phyloP scores from a whole-genome alignment of 345 rosid species.

The Bruguiera sexangula region DNA sequence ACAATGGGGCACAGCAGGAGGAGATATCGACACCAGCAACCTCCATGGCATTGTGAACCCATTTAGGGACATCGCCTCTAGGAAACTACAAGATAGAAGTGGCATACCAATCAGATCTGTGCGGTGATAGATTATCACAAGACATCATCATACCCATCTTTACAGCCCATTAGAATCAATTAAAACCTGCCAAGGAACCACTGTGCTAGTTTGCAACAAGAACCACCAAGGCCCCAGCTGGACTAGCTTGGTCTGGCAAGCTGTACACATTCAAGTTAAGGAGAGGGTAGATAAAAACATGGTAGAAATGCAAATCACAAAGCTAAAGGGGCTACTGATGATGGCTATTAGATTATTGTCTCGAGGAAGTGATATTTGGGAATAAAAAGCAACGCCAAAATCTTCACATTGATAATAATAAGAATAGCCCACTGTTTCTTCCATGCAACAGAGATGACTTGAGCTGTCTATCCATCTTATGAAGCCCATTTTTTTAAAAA shows the following conservation, averaged over 20 bases:
- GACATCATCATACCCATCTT: slow-evolving; percentile 1
- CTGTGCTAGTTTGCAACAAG: not conserved
- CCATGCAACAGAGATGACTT: not conserved
- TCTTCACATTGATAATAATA: no score
- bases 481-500: not conserved
- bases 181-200: not conserved
- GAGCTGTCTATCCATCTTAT: not conserved
- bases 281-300: not conserved
- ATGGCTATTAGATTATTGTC: not conserved
- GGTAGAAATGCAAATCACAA: no score
- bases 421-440: no score
- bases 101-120: slow-evolving; percentile 2
- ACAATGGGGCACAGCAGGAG: slow-evolving; percentile 42
- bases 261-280: not conserved
- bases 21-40: slow-evolving; percentile 71
- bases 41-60: slow-evolving; percentile 91
- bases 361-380: no score
- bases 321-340: not conserved
- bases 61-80: slow-evolving; percentile 62
- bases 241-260: not conserved
- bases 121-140: not conserved
- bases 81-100: slow-evolving; percentile 55
- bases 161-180: not conserved
- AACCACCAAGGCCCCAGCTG: not conserved
- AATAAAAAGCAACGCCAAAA: no score